These are phyloP conservation scores for Populus hybrid DNA, from an alignment of 441 rosid species.

Conservation along the genomic window DNA sequence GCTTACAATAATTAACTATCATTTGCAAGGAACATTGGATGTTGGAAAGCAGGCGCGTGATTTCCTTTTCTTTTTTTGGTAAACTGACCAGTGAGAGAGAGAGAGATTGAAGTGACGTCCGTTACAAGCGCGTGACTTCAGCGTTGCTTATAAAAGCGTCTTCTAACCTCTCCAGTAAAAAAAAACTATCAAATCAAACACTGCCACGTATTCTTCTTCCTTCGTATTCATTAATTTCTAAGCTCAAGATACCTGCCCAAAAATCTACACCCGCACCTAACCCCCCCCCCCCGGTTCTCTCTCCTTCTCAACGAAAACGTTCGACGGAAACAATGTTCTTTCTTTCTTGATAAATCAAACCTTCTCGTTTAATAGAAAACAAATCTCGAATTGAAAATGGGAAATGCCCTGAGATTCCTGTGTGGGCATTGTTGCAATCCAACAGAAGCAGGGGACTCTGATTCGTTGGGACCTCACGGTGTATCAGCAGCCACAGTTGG, in stretches of 20 bases:
- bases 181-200: not conserved
- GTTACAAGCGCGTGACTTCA: not conserved
- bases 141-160: not conserved
- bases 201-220: not conserved
- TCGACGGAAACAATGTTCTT: not conserved
- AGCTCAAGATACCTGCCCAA: not conserved
- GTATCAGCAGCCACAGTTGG: slow-evolving; percentile 58
- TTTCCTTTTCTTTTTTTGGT: no score
- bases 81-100: no score
- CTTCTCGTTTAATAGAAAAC: no score
- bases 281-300: not conserved
- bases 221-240: not conserved
- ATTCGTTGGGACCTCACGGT: slow-evolving; percentile 53
- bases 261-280: not conserved
- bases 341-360: not conserved
- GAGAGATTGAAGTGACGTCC: not conserved
- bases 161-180: no score
- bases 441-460: slow-evolving; percentile 39
- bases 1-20: no score
- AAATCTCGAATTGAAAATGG: slow-evolving; percentile 39
- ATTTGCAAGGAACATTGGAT: no score
- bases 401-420: slow-evolving; percentile 59
- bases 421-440: slow-evolving; percentile 49
- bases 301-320: not conserved
- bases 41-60: no score